Evolutionary conservation across 2,329 filamentous ascomycete species (phyloP).

Genomic region (Colletotrichum sp.): DNA sequence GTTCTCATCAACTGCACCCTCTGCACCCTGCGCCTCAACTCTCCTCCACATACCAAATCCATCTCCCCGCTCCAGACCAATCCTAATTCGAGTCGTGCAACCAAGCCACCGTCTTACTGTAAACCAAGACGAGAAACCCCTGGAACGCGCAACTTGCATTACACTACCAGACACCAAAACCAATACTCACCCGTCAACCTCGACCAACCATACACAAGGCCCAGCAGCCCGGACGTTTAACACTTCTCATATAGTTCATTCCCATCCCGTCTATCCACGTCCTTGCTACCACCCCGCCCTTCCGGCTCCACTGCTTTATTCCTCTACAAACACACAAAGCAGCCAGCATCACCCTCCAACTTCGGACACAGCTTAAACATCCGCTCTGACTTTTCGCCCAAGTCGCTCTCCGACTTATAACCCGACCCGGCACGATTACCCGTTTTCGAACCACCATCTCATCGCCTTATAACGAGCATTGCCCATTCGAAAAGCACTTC

Average conservation of each 20-base stretch:
- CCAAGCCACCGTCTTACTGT: conserved; percentile 17
- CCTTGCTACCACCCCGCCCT: conserved; percentile 1
- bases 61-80: not conserved
- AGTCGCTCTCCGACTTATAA: not conserved
- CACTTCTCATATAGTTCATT: conserved; percentile 14
- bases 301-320: conserved; percentile 6
- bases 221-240: not conserved
- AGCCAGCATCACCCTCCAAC: conserved; percentile 11
- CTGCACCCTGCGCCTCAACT: not conserved
- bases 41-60: not conserved
- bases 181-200: not conserved
- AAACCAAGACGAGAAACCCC: conserved; percentile 1
- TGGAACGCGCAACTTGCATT: not conserved
- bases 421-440: not conserved
- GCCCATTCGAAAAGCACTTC: not conserved
- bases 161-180: not conserved
- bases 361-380: not conserved
- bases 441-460: not conserved
- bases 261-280: conserved; percentile 5
- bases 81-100: not conserved
- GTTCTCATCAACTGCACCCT: not conserved
- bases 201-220: not conserved
- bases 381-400: not conserved
- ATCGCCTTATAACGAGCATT: not conserved
- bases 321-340: conserved; percentile 1